Conservation (phyloP, 1,139 yeast species). For the Taphrina pruni region DNA sequence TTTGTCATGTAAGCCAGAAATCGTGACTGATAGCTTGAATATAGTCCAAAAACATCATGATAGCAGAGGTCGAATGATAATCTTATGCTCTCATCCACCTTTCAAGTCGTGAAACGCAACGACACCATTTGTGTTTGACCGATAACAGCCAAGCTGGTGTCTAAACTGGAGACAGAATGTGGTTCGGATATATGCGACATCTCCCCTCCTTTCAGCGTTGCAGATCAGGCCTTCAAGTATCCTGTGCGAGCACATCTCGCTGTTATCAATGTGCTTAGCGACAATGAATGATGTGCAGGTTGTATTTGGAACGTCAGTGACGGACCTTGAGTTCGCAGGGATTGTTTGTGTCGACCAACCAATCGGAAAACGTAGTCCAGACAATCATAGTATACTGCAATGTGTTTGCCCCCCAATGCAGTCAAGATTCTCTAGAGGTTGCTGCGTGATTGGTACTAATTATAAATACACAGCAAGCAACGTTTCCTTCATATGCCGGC, state of each 20-base stretch:
- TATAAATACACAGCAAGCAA: neutral
- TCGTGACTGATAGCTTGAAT: neutral
- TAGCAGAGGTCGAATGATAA: neutral
- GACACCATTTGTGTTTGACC: neutral
- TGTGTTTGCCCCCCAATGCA: neutral
- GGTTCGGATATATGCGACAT: neutral
- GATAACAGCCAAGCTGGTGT: neutral
- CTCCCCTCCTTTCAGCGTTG: neutral
- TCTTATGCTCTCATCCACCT: neutral
- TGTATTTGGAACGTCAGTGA: too few species aligned
- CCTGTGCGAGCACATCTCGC: neutral
- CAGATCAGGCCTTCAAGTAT: neutral
- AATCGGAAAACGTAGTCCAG: too few species aligned
- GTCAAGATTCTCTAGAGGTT: neutral
- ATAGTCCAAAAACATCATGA: neutral
- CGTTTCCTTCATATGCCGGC: neutral
- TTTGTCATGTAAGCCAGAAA: constrained; percentile 1
- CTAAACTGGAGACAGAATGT: neutral
- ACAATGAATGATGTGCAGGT: neutral
- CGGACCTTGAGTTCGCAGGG: neutral
- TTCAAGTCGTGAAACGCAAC: constrained; percentile 3
- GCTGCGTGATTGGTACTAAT: neutral
- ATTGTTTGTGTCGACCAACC: neutral
- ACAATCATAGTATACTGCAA: too few species aligned
- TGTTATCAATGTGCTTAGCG: neutral